phyloP scores from a whole-genome alignment of 768 basidiomycete species.

The Vararia minispora region DNA sequence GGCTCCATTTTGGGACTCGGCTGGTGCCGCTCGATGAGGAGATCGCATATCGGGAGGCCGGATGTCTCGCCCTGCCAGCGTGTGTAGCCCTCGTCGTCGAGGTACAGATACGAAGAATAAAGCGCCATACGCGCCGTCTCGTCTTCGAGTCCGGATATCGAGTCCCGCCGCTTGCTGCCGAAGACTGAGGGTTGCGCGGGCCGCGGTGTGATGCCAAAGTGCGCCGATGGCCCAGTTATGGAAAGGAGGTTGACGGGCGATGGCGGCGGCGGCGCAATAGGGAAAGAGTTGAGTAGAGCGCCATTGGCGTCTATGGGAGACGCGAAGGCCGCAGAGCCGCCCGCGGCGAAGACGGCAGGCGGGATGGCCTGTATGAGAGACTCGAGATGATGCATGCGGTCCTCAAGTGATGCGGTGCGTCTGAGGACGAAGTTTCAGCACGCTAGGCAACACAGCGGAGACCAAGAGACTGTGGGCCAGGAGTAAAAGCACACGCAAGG shows the following conservation, averaged over 20 bases:
- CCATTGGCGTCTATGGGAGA: slow-evolving; percentile 21
- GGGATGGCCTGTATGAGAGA: slow-evolving; percentile 79
- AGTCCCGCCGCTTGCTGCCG: slow-evolving; percentile 20
- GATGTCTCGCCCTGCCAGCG: slow-evolving; percentile 92
- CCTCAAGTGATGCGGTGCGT: slow-evolving; percentile 74
- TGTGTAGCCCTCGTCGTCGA: slow-evolving; percentile 80
- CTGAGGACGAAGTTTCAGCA: slow-evolving; percentile 23
- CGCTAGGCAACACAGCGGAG: too few relatives aligned
- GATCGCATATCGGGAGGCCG: slow-evolving; percentile 78
- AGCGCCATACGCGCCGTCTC: slow-evolving; percentile 55
- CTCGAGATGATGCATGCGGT: slow-evolving; percentile 82
- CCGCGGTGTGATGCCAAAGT: slow-evolving; percentile 44
- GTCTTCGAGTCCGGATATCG: slow-evolving; percentile 26
- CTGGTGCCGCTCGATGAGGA: slow-evolving; percentile 64
- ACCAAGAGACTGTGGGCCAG: too few relatives aligned
- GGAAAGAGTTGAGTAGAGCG: slow-evolving; percentile 30
- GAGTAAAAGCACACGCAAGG: too few relatives aligned
- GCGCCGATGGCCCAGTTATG: slow-evolving; percentile 70
- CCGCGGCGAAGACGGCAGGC: slow-evolving; percentile 63
- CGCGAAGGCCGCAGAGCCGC: slow-evolving; percentile 26
- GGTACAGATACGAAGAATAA: slow-evolving; percentile 73
- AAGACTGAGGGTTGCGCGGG: slow-evolving; percentile 32
- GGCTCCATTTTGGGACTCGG: slow-evolving; percentile 26
- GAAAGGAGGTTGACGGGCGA: slow-evolving; percentile 70
- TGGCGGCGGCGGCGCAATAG: slow-evolving; percentile 62